phyloP scores from a whole-genome alignment of 2,329 filamentous ascomycete genomes.

The Neonectria coccinea region DNA sequence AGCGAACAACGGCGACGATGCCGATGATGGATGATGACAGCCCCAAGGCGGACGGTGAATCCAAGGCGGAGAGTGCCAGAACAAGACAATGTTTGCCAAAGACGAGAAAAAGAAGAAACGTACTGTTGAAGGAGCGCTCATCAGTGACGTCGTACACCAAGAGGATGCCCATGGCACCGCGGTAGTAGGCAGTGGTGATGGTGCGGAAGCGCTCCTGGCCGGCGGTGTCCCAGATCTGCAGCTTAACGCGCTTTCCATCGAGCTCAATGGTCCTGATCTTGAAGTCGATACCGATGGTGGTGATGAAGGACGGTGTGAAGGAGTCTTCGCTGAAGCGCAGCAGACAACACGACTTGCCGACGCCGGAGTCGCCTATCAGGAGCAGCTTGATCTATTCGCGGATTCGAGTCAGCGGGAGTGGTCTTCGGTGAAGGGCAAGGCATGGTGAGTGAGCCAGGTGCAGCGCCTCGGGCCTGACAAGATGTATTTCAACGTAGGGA shows the following conservation, averaged over 20 bases:
- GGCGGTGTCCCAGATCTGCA: slow-evolving; percentile 99
- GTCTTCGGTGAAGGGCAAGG: not conserved
- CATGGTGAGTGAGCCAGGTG: slow-evolving; percentile 1
- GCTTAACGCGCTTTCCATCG: slow-evolving; percentile 97
- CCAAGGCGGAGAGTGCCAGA: not conserved
- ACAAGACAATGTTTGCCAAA: not conserved
- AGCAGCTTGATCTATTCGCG: slow-evolving; percentile 87
- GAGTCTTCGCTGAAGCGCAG: slow-evolving; percentile 97
- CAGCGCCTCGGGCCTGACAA: slow-evolving; percentile 9
- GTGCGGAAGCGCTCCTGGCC: slow-evolving; percentile 98
- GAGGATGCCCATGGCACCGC: slow-evolving; percentile 97
- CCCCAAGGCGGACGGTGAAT: not conserved
- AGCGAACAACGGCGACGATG: slow-evolving; percentile 9
- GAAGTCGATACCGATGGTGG: slow-evolving; percentile 99
- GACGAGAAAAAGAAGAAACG: slow-evolving; percentile 48
- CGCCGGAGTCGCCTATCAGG: slow-evolving; percentile 95
- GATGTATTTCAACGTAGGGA: not conserved
- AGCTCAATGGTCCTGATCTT: slow-evolving; percentile 99
- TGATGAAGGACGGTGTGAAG: slow-evolving; percentile 98
- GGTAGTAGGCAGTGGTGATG: slow-evolving; percentile 98
- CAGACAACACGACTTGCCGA: slow-evolving; percentile 97
- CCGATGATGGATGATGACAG: slow-evolving; percentile 4
- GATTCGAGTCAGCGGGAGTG: slow-evolving; percentile 29
- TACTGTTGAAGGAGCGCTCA: slow-evolving; percentile 94
- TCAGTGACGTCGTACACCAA: slow-evolving; percentile 99